Base-by-base conservation (phyloP, 2,329 filamentous ascomycete species). In the Bipolaris oryzae region DNA sequence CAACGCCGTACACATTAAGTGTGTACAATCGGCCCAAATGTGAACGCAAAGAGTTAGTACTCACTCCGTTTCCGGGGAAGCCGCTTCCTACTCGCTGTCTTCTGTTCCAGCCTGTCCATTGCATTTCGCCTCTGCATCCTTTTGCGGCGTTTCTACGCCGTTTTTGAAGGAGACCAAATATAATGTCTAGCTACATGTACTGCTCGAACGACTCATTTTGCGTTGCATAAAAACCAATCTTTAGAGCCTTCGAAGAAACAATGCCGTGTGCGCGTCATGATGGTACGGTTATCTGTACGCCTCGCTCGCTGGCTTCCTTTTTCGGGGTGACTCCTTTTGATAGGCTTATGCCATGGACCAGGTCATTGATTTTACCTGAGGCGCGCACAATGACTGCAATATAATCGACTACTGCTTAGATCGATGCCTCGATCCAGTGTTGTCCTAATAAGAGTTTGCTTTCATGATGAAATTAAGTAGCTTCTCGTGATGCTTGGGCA, bases 221-320 rank as follows among this genome's bases (percentile, higher is more conserved):
- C 3, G 3, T 9, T 23, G 3, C 33, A 25, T 64, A 37, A 59
- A 61, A 56, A 5, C 10, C 13, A 13, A 16, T 20, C 2, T 18
- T 15, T 5, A n/a, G 1, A 31, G 39, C 7, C 15, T 5, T 6
- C 5, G 13, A 7, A 16, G 5, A 20, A 21, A 7, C 16, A 3
- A 23, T 7, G 7, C 25, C 9, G 23, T 3, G 13, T 23, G 10
- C 65, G 83, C 82, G 53, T 81, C 67, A 9, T 75, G 72, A 60
- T 85, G 86, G 57, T 81, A 82, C 70, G 83, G 80, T 13, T 13
- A 85, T 86, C 56, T 84, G 74, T 7, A 87, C 85, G 3, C 85
- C 86, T 18, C 73, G 76, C 3, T 79, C 73, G 9, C 79, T 70
- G 1, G 87, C 84, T 0, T 82, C 85, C 3, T 82, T 76, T 3